Conservation (phyloP, 148 eudicot species). For the Dianthus caryophyllus region DNA sequence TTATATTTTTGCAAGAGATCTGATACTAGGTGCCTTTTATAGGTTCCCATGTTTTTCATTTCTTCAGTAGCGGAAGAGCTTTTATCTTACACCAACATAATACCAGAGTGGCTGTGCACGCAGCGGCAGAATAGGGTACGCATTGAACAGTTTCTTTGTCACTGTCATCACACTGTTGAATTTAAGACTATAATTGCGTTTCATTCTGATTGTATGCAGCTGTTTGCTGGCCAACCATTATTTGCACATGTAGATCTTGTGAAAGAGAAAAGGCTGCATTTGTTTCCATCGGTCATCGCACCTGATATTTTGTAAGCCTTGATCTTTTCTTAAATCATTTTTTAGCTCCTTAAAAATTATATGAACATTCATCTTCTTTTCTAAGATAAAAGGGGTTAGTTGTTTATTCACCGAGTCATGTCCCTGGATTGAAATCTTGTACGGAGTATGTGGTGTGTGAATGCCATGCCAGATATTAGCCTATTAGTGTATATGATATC, state of each 20-base stretch:
- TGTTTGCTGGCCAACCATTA: constrained; percentile 69
- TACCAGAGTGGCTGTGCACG: constrained; percentile 83
- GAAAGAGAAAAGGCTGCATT: constrained; percentile 59
- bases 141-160: background rate
- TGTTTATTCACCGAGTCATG: background rate
- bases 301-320: constrained; percentile 56
- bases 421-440: background rate
- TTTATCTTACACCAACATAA: constrained; percentile 55
- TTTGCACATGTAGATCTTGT: constrained; percentile 69
- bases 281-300: constrained; percentile 54
- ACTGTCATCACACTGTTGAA: background rate
- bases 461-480: background rate
- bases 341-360: background rate
- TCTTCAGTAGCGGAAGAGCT: constrained; percentile 85
- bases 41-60: constrained; percentile 73
- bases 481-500: background rate
- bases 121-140: constrained; percentile 73
- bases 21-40: constrained; percentile 12
- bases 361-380: background rate
- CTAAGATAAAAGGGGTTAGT: background rate
- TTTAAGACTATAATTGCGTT: background rate
- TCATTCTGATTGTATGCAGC: constrained; percentile 38
- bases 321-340: background rate
- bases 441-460: background rate
- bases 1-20: constrained; percentile 2